These are phyloP conservation scores for Paralagenidium karlingii DNA, from an alignment of 352 stramenopile genomes.

Conservation along the genomic window DNA sequence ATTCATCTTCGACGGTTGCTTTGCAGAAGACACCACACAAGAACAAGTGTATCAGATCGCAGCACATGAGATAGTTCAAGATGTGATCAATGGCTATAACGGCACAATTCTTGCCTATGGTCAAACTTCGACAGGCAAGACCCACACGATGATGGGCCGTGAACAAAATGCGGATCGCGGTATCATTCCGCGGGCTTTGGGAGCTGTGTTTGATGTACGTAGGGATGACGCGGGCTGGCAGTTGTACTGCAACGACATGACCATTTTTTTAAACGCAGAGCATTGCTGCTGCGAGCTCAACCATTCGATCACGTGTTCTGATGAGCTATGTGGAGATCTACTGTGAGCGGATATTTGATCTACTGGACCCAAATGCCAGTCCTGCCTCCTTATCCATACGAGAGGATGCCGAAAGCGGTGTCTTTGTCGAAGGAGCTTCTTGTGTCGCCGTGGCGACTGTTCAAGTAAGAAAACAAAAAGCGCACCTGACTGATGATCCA, in stretches of 20 bases:
- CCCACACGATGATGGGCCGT: slow-evolving; percentile 47
- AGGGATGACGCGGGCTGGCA: neutral
- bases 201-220: slow-evolving; percentile 39
- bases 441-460: too few relatives aligned
- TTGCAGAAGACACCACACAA: slow-evolving; percentile 24
- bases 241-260: neutral
- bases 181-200: slow-evolving; percentile 43
- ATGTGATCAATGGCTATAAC: slow-evolving; percentile 54
- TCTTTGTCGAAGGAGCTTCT: slow-evolving; percentile 52
- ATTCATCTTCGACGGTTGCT: slow-evolving; percentile 47
- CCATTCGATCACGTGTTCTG: slow-evolving; percentile 17
- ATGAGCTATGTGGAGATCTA: slow-evolving; percentile 75
- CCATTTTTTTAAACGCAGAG: too few relatives aligned
- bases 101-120: slow-evolving; percentile 58
- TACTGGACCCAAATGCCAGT: slow-evolving; percentile 28
- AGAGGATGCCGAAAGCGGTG: slow-evolving; percentile 42
- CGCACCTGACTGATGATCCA: too few relatives aligned
- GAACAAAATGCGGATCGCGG: slow-evolving; percentile 10
- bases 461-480: too few relatives aligned
- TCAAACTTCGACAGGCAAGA: slow-evolving; percentile 54
- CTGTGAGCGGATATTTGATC: slow-evolving; percentile 63
- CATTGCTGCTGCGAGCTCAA: neutral
- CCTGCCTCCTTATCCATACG: slow-evolving; percentile 37
- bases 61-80: slow-evolving; percentile 36
- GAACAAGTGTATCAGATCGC: slow-evolving; percentile 32